Evolutionary conservation across 2,329 filamentous ascomycete genomes (phyloP).

Genomic region (Phaeosphaeriaceae sp.): DNA sequence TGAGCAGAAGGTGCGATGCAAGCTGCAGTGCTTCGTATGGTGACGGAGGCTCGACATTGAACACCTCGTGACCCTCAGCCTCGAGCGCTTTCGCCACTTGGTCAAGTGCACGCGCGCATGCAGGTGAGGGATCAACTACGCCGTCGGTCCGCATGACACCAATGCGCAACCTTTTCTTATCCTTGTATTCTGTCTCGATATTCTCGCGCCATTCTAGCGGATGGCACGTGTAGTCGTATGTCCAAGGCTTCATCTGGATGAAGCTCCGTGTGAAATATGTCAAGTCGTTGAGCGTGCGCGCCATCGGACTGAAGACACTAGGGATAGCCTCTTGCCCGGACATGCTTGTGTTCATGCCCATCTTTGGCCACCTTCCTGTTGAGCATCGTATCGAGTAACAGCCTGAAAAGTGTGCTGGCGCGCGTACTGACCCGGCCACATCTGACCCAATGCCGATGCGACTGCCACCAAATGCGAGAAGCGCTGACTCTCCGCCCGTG

Average conservation of each 20-base stretch:
- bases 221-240: conserved; percentile 84
- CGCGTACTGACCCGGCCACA: conserved; percentile 86
- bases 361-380: conserved; percentile 88
- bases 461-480: conserved; percentile 81
- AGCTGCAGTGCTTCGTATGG: conserved; percentile 79
- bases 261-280: conserved; percentile 82
- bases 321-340: conserved; percentile 89
- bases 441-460: conserved; percentile 90
- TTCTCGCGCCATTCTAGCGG: conserved; percentile 79
- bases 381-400: conserved; percentile 88
- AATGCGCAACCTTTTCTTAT: conserved; percentile 71
- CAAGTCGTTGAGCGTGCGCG: conserved; percentile 81
- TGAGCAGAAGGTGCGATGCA: conserved; percentile 80
- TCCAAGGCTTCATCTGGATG: conserved; percentile 85
- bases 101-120: conserved; percentile 78
- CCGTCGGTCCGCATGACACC: conserved; percentile 81
- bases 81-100: conserved; percentile 73
- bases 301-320: conserved; percentile 91
- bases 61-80: conserved; percentile 76
- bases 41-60: conserved; percentile 67
- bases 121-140: conserved; percentile 85
- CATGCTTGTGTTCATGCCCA: conserved; percentile 85
- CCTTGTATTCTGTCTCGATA: conserved; percentile 64
- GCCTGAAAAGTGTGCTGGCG: conserved; percentile 87
- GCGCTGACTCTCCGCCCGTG: conserved; percentile 82